Percentiles rank a stretch among this genome's conserved stretches.
phyloP scores from a whole-genome alignment of 129 eudicot genomes.

The Tagetes erecta region DNA sequence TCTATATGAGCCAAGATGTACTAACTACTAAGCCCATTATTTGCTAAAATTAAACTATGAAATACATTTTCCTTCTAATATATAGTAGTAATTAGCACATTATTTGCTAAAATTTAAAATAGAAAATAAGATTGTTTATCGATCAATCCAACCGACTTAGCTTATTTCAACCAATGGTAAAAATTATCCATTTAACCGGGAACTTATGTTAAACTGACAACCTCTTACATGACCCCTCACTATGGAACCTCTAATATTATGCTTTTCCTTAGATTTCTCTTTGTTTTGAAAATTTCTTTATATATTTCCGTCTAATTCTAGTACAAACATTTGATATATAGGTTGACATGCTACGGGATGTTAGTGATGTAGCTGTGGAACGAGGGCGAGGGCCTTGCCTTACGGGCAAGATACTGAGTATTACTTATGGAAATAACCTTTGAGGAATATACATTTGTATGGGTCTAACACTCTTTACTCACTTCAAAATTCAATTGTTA shows the following conservation, averaged over 20 bases:
- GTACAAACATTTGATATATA: neutral
- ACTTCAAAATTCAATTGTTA: neutral
- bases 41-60: too few relatives aligned
- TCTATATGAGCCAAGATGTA: too few relatives aligned
- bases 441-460: neutral
- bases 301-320: neutral
- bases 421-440: neutral
- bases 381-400: neutral
- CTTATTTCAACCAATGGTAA: neutral
- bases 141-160: neutral
- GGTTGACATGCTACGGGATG: slow-evolving; percentile 12
- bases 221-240: neutral
- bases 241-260: neutral
- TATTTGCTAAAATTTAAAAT: slow-evolving; percentile 29
- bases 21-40: too few relatives aligned
- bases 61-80: too few relatives aligned
- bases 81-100: too few relatives aligned
- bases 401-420: slow-evolving; percentile 10
- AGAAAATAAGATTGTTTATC: too few relatives aligned
- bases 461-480: neutral
- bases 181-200: neutral
- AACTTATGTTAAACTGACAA: neutral
- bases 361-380: neutral
- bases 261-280: neutral
- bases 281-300: neutral